Conservation (phyloP, 306 rosid species). For the Hylodesmum podocarpum region DNA sequence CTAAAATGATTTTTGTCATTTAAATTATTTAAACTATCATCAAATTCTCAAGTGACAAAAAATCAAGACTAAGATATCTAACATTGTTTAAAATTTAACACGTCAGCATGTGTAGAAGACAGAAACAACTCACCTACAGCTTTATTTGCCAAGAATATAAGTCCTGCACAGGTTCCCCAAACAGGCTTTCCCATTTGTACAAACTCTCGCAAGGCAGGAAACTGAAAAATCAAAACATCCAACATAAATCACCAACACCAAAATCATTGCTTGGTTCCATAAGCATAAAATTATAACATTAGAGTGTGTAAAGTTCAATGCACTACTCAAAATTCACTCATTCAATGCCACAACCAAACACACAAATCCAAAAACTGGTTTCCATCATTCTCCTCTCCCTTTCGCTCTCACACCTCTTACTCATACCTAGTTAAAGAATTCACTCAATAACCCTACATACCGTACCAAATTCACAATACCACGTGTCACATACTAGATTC, state of each 20-base stretch:
- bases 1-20: conserved; percentile 51
- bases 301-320: neutral
- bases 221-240: conserved; percentile 46
- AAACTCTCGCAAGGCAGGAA: conserved; percentile 90
- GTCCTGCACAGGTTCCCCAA: conserved; percentile 99
- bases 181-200: conserved; percentile 94
- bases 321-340: neutral
- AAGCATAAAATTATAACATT: neutral
- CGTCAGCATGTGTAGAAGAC: neutral
- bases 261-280: neutral
- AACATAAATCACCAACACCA: neutral
- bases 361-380: neutral
- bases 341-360: neutral
- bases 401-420: neutral
- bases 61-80: neutral
- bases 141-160: conserved; percentile 85
- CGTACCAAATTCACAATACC: neutral
- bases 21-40: conserved; percentile 5
- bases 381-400: neutral
- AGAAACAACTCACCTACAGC: conserved; percentile 62
- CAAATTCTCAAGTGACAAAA: neutral
- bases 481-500: neutral
- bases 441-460: neutral
- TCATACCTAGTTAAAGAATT: neutral
- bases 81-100: neutral